These are phyloP conservation scores for Actinidia arguta DNA, from an alignment of 179 eudicot genomes.

Conservation along the genomic window DNA sequence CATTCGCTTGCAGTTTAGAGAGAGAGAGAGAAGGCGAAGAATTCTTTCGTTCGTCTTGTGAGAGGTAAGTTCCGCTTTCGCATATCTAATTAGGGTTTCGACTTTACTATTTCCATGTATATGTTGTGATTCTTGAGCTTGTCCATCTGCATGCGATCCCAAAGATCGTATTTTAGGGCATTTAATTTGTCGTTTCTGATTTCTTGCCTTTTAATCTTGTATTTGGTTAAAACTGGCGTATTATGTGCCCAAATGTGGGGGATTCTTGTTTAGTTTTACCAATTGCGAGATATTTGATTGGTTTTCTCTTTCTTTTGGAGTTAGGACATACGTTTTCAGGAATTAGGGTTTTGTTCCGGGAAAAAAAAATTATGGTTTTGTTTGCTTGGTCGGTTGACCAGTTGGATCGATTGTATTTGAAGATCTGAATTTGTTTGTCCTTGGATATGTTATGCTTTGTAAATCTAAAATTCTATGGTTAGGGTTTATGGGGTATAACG, in stretches of 20 bases:
- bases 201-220: no score
- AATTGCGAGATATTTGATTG: no score
- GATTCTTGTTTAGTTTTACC: no score
- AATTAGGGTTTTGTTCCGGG: neutral
- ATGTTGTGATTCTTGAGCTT: neutral
- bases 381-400: no score
- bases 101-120: neutral
- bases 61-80: neutral
- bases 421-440: neutral
- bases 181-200: neutral
- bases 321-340: no score
- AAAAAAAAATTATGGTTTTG: no score
- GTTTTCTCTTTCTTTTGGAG: no score
- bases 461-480: neutral
- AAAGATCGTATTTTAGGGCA: neutral
- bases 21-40: conserved; percentile 2
- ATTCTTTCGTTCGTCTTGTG: neutral
- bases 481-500: neutral
- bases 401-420: no score
- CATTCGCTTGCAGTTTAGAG: neutral
- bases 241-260: no score
- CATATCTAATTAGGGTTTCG: neutral
- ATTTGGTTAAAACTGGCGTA: no score
- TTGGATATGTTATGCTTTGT: neutral
- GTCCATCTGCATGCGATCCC: neutral